phyloP scores from a whole-genome alignment of 1,284 basidiomycete species.

The Uromyces viciae-fabae region DNA sequence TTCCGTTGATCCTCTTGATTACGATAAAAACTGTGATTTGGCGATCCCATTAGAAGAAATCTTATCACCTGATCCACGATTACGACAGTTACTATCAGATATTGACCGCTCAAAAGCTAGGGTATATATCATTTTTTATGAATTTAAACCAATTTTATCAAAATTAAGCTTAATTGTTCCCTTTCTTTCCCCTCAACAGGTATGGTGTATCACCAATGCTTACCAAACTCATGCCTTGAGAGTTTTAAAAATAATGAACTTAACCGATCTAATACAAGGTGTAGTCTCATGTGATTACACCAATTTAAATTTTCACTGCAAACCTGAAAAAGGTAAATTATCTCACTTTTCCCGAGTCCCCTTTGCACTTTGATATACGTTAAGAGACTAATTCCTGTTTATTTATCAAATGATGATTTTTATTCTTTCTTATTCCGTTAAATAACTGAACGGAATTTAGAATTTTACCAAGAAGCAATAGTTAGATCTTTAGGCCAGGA shows the following conservation, averaged over 20 bases:
- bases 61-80: constrained; percentile 65
- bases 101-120: constrained; percentile 71
- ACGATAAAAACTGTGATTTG: constrained; percentile 77
- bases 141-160: constrained; percentile 68
- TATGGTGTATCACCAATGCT: constrained; percentile 23
- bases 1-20: constrained; percentile 77
- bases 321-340: constrained; percentile 62
- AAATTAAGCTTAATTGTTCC: background rate
- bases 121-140: constrained; percentile 51
- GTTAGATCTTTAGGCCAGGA: constrained; percentile 30
- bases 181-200: constrained; percentile 20
- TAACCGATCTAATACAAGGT: constrained; percentile 73
- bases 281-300: constrained; percentile 77
- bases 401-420: background rate
- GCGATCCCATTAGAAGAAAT: constrained; percentile 76
- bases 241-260: constrained; percentile 69
- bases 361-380: background rate
- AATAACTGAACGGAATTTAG: background rate
- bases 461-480: constrained; percentile 41
- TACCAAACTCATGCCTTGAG: constrained; percentile 68
- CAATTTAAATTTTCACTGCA: constrained; percentile 69
- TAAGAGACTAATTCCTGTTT: background rate
- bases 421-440: background rate
- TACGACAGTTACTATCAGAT: constrained; percentile 69
- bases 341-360: background rate